Evolutionary conservation across 1,139 yeast species (phyloP), one percentile per base, ranked within the genome.

Genomic region (Yamadazyma spencermartinsiae): DNA sequence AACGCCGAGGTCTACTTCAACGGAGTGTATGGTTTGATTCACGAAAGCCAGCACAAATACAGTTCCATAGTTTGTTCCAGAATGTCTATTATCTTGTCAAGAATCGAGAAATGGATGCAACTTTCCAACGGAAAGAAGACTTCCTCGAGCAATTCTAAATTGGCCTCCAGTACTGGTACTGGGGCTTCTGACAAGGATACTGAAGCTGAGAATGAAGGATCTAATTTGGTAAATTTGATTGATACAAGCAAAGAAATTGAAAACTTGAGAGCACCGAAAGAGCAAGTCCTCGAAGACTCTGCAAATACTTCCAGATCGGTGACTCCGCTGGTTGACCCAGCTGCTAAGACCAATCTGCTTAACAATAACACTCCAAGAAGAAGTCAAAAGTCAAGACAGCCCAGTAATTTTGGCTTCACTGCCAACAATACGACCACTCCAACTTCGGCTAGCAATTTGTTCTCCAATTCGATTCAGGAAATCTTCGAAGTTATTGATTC

Each of bases 241-340:
- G 65, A 67, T 45, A 60, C 72, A 41, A 75, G 76, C 28, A 71
- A 64, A 41, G 79, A 76, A 31, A 66, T 74, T 16, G 78, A 74
- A 49, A 69, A 60, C 36, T 60, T 72, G 33, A 58, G 55, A 31
- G 58, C 61, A n/a, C 72, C 72, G 2, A 59, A 58, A 31, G 60
- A 51, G 23, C 44, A 41, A 14, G 44, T 24, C n/a, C 26, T 36
- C 15, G 27, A 36, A 15, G 24, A 17, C 28, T 12, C 12, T 11
- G 13, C 25, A 17, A 21, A 13, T 24, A 6, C 26, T n/a, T n/a
- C n/a, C n/a, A n/a, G n/a, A n/a, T n/a, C n/a, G n/a, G n/a, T n/a
- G n/a, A n/a, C n/a, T n/a, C n/a, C n/a, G n/a, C n/a, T n/a, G n/a
- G n/a, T n/a, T n/a, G n/a, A n/a, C n/a, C n/a, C n/a, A n/a, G n/a